Percentiles rank a stretch among this genome's conserved stretches.
Evolutionary conservation across 1,139 yeast genomes (phyloP).

Genomic region (Pneumocystis sp.): DNA sequence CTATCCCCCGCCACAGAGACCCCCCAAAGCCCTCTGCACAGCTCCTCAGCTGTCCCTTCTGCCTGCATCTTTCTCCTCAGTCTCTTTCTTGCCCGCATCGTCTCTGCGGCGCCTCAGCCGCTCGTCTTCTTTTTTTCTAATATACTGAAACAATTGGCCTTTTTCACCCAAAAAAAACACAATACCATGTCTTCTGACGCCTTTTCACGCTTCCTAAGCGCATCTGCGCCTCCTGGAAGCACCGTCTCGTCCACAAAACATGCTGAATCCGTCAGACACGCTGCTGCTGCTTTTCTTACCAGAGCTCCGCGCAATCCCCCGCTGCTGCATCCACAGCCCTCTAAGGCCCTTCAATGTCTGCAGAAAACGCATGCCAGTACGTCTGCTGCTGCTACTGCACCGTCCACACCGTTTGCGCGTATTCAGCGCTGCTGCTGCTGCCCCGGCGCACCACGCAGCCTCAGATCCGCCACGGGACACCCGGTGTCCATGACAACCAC

Average conservation of each 20-base stretch:
- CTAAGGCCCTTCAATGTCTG: background rate
- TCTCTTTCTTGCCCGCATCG: background rate
- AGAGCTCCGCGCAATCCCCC: background rate
- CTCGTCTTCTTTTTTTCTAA: background rate
- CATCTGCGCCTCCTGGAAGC: conserved; percentile 1
- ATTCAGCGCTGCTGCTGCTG: no score
- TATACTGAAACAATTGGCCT: background rate
- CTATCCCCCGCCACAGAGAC: no score
- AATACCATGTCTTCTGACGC: conserved; percentile 49
- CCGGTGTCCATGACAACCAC: no score
- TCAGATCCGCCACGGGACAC: no score
- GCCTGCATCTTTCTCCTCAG: background rate
- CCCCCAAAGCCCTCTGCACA: background rate
- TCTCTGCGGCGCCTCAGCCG: background rate
- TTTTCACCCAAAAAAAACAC: conserved; percentile 16
- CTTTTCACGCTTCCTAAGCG: conserved; percentile 40
- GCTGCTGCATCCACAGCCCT: background rate
- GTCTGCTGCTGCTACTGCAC: no score
- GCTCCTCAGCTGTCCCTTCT: no score
- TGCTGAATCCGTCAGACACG: conserved; percentile 1
- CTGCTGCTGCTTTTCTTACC: background rate
- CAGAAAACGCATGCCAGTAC: background rate
- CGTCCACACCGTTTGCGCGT: no score
- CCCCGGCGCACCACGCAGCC: no score
- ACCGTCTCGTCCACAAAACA: conserved; percentile 2